Evolutionary conservation across 352 stramenopile genomes (phyloP).

Genomic region (Blastocystis sp.): DNA sequence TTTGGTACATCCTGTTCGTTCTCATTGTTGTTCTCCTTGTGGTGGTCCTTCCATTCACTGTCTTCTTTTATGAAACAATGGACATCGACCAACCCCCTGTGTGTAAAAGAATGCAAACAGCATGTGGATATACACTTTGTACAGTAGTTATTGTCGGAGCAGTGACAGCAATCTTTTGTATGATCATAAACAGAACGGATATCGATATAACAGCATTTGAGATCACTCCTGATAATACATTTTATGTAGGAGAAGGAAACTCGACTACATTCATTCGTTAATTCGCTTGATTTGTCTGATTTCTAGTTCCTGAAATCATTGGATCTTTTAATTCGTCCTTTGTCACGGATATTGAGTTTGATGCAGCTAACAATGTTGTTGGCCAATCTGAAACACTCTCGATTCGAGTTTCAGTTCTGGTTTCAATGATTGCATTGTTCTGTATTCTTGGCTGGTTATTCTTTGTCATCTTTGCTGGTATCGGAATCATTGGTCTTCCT

Average conservation of each 20-base stretch:
- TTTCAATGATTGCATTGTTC: constrained; percentile 44
- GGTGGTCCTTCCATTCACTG: constrained; percentile 44
- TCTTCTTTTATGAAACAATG: constrained; percentile 67
- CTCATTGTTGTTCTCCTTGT: constrained; percentile 52
- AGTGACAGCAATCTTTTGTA: constrained; percentile 36
- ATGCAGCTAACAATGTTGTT: not conserved
- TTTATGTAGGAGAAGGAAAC: not conserved
- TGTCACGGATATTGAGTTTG: not conserved
- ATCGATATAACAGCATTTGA: not conserved
- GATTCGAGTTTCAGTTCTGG: constrained; percentile 3
- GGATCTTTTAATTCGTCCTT: not conserved
- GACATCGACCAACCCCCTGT: constrained; percentile 62
- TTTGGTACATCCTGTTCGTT: constrained; percentile 55
- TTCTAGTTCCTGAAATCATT: not conserved
- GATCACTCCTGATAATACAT: constrained; percentile 24
- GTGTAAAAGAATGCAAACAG: constrained; percentile 19
- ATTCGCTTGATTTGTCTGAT: not conserved
- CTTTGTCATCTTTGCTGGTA: constrained; percentile 60
- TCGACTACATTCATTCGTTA: not conserved
- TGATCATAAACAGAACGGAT: constrained; percentile 32
- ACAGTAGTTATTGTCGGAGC: constrained; percentile 30
- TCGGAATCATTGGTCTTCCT: constrained; percentile 59
- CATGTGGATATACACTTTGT: constrained; percentile 1
- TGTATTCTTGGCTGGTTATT: constrained; percentile 65
- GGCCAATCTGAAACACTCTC: not conserved